Base-by-base conservation (phyloP, 2,329 filamentous ascomycete species). In the Neurospora sp. region DNA sequence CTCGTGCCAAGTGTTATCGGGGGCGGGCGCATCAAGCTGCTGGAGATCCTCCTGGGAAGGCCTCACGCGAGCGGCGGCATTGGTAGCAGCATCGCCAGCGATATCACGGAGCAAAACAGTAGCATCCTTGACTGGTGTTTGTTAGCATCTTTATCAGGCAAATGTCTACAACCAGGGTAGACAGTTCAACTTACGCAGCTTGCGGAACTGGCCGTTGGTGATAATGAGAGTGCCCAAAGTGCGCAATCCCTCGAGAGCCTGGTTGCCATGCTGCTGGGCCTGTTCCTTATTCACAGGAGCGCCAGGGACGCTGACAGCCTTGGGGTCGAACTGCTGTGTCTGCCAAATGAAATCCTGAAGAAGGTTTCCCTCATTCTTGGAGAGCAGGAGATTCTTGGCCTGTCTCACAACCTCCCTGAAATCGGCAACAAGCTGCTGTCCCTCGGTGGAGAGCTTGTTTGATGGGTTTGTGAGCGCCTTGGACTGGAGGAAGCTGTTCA, bases 311-410 rank as follows among this genome's bases (percentile, higher is more conserved):
- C 82, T 79, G 36, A 92, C 85, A 68, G 86, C 84, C 76, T 85
- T 89, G 70, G 87, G 82, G 68, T 89, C 87, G 72, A 96, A 89
- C 66, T 91, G 86, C 77, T 93, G 89, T 0, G 93, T 94, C 78
- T 97, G 92, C 91, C 92, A 99, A 81, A 98, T 92, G 81, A 99
- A 98, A 77, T 99, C 94, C 78, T 99, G 96, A 23, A 99, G 83
- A 70, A 98, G 82, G 77, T 99, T 93, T 78, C 94, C 96, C 71
- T 97, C 88, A 78, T 99, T 99, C 87, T 98, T 99, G 82, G 91
- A 91, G 36, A 99, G 84, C 8, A 98, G 83, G 12, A 99, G 86
- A 70, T 89, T 82, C 84, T 97, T 96, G 70, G 95, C 91, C 79
- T 96, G 88, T 76, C 91, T 88, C 66, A 99, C 89, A 68, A 97